Evolutionary conservation across 352 stramenopile species (phyloP), one percentile per base, ranked within the genome.

Genomic region (Phytopythium oedochilum): DNA sequence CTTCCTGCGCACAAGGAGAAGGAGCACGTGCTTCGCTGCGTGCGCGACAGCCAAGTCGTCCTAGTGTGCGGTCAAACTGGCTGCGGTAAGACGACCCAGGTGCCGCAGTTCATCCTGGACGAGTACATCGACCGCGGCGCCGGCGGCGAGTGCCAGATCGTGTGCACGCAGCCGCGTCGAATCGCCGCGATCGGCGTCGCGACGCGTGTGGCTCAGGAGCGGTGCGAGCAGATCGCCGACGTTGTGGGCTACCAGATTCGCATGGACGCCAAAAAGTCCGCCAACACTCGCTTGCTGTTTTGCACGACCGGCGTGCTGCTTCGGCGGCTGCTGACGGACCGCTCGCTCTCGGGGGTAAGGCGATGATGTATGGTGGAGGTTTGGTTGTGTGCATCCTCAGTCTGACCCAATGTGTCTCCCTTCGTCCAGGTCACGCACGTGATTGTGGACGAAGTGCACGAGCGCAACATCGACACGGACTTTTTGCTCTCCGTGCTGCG

Each of bases 391-490:
- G 18, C 42, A 17, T 42, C 3, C 17, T 32, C 20, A 10, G 2
- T 5, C 28, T 32, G 28, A 23, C 8, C 35, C 31, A 25, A 46
- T 23, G 5, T 10, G 31, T 7, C 2, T n/a, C 51, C 12, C 17
- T 2, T 36, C 8, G 26, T 43, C 18, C 17, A 80, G 71, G 70
- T 99, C 18, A 97, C 94, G 17, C 97, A 99, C 64, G 86, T 99
- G 53, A 90, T 99, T 47, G 89, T 99, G n/a, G 97, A 99, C 72
- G 97, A 99, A 73, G 96, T 99, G 22, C 96, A 99, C 66, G 97
- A 99, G 62, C 80, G 97, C 32, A 96, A 97, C 54, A 80, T 99
- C 18, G 96, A 98, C 70, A 97, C 88, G 18, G 96, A 99, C 61
- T 97, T 99, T 40, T 68, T 99, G 25, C 77, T 99, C 20, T 92